Evolutionary conservation across 768 basidiomycete species (phyloP).

Genomic region (Mycena vulgaris): DNA sequence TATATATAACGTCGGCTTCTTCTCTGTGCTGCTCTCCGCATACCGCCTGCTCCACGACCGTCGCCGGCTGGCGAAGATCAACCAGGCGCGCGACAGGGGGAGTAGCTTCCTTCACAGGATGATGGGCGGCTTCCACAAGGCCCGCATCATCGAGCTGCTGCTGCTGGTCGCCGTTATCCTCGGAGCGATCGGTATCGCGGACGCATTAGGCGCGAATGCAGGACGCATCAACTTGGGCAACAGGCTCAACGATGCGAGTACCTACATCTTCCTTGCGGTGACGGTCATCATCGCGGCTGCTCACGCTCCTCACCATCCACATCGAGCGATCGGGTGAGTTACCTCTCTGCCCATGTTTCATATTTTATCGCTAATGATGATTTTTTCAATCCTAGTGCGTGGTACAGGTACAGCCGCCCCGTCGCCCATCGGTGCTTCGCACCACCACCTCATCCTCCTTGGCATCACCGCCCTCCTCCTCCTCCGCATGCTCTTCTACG

Average conservation of each 20-base stretch:
- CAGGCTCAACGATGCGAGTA: conserved; percentile 19
- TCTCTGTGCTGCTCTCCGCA: conserved; percentile 37
- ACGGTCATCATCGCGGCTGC: conserved; percentile 19
- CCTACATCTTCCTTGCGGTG: conserved; percentile 31
- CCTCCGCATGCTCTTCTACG: conserved; percentile 33
- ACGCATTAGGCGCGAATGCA: conserved; percentile 14
- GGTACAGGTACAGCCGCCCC: background rate
- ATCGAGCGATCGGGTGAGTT: conserved; percentile 29
- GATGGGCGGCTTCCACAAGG: conserved; percentile 26
- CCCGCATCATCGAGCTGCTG: conserved; percentile 31
- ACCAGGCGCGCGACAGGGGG: conserved; percentile 5
- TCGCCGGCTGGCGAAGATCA: conserved; percentile 25
- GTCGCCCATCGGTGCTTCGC: background rate
- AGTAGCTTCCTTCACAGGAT: background rate
- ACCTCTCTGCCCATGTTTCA: background rate
- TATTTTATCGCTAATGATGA: background rate
- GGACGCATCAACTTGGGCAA: conserved; percentile 22
- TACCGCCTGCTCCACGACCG: conserved; percentile 35
- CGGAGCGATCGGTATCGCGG: conserved; percentile 17
- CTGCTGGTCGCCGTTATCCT: conserved; percentile 25
- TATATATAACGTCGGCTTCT: conserved; percentile 36
- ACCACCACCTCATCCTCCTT: conserved; percentile 30
- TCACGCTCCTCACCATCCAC: conserved; percentile 16
- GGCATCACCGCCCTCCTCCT: conserved; percentile 24
- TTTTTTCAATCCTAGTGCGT: background rate